These are phyloP conservation scores for Dictyostelium capitatum DNA, from an alignment of 78 protist species.

Conservation along the genomic window DNA sequence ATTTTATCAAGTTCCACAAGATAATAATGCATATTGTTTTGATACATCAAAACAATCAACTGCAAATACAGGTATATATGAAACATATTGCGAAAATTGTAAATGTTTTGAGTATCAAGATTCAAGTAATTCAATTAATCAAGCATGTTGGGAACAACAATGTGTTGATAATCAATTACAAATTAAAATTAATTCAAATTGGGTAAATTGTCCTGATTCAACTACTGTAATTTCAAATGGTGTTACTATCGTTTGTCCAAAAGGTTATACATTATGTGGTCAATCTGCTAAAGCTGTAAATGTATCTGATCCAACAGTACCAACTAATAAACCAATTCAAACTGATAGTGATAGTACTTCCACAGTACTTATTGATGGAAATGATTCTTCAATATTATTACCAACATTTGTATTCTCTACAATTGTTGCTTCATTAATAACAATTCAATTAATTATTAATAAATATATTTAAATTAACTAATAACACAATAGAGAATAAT, in stretches of 20 bases:
- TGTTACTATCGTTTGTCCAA: conserved; percentile 29
- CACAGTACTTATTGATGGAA: background rate
- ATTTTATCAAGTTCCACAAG: background rate
- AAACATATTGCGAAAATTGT: background rate
- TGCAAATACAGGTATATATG: background rate
- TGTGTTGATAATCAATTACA: background rate
- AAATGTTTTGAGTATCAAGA: background rate
- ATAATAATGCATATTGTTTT: background rate
- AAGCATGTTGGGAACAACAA: conserved; percentile 34
- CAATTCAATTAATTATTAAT: too few species aligned
- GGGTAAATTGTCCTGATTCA: background rate
- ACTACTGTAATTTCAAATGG: background rate
- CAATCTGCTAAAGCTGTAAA: too few species aligned
- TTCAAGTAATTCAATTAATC: background rate
- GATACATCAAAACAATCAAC: background rate
- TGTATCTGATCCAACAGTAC: background rate
- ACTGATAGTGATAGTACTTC: too few species aligned
- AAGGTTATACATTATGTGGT: conserved; percentile 39
- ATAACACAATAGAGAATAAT: too few species aligned
- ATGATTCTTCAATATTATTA: background rate
- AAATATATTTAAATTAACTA: too few species aligned
- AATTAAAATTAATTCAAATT: background rate
- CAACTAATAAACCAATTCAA: too few species aligned
- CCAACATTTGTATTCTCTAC: background rate
- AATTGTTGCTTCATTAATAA: too few species aligned